phyloP scores from a whole-genome alignment of 1,284 basidiomycete species.

The Sporisorium exsertum region DNA sequence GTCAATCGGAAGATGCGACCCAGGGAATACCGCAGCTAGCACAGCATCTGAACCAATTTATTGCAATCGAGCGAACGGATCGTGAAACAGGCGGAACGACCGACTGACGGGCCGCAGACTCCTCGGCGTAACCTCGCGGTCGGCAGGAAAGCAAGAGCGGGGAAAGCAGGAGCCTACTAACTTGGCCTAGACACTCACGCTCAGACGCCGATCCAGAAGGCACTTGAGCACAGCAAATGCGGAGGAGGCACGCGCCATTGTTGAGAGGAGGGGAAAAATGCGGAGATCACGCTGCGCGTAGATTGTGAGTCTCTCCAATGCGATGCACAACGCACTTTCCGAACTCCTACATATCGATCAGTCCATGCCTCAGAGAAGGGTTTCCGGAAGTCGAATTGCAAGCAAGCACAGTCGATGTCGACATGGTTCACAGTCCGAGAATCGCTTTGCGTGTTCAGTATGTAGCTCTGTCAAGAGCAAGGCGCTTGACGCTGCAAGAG shows the following conservation, averaged over 20 bases:
- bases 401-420: too few species aligned
- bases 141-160: not conserved
- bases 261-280: constrained; percentile 1
- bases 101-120: not conserved
- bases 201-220: not conserved
- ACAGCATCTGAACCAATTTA: not conserved
- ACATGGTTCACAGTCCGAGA: not conserved
- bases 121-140: not conserved
- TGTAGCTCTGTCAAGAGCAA: not conserved
- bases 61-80: not conserved
- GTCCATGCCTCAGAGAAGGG: not conserved
- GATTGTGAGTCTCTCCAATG: not conserved
- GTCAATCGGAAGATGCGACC: too few species aligned
- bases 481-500: not conserved
- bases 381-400: not conserved
- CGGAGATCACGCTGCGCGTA: constrained; percentile 6
- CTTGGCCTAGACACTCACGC: too few species aligned
- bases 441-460: not conserved
- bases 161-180: not conserved
- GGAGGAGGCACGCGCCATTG: not conserved
- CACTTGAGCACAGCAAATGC: not conserved
- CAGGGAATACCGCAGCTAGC: too few species aligned
- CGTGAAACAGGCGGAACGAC: not conserved
- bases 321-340: not conserved
- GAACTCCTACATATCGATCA: too few species aligned